Evolutionary conservation across 164 flowering plant species (phyloP).

Genomic region (Vitis vinifera): ASM3070453v1 NC_081816.1:2331001-2331500

Average conservation of each 20-base stretch:
- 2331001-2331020: no score
- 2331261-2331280: not conserved
- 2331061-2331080: not conserved
- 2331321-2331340: not conserved
- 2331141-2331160: no score
- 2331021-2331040: not conserved
- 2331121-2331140: no score
- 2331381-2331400: not conserved
- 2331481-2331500: no score
- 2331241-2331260: slow-evolving; percentile 3
- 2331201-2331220: not conserved
- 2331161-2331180: not conserved
- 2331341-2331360: not conserved
- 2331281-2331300: not conserved
- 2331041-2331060: not conserved
- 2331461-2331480: no score
- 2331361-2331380: not conserved
- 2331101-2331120: no score
- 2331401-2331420: not conserved
- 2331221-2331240: not conserved
- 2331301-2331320: not conserved
- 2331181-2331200: not conserved
- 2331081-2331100: no score
- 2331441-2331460: not conserved
- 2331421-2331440: not conserved